phyloP scores from a whole-genome alignment of 257 asterid species.

The Solanum infundibuliforme region DNA sequence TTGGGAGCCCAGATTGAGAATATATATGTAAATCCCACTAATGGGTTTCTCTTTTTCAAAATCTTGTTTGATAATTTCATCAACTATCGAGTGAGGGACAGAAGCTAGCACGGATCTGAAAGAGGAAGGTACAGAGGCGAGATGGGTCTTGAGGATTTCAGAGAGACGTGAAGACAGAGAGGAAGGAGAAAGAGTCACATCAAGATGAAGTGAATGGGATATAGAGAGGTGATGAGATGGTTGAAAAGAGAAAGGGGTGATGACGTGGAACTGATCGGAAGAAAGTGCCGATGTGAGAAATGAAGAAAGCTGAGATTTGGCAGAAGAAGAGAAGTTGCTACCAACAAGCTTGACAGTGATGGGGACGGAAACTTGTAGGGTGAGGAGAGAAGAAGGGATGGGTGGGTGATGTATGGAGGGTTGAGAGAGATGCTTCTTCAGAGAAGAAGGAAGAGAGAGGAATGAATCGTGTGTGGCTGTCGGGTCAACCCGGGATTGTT shows the following conservation, averaged over 20 bases:
- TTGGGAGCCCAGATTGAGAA: slow-evolving; percentile 55
- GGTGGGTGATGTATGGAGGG: slow-evolving; percentile 30
- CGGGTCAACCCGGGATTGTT: slow-evolving; percentile 55
- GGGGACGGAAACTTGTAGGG: slow-evolving; percentile 55
- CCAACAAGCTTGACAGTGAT: slow-evolving; percentile 74
- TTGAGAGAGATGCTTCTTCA: slow-evolving; percentile 42
- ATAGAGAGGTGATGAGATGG: slow-evolving; percentile 49
- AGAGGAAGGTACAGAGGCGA: slow-evolving; percentile 33
- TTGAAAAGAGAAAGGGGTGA: slow-evolving; percentile 48
- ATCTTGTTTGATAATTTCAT: slow-evolving; percentile 45
- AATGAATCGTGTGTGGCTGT: slow-evolving; percentile 60
- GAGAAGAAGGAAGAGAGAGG: slow-evolving; percentile 41
- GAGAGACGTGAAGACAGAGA: slow-evolving; percentile 39
- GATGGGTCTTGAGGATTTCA: slow-evolving; percentile 37
- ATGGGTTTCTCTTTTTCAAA: slow-evolving; percentile 47
- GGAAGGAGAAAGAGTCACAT: slow-evolving; percentile 31
- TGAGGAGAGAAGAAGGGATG: slow-evolving; percentile 42
- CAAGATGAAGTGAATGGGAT: slow-evolving; percentile 74
- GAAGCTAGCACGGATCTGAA: slow-evolving; percentile 55
- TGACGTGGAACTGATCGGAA: slow-evolving; percentile 83
- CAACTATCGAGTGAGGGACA: slow-evolving; percentile 44
- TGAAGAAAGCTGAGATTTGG: slow-evolving; percentile 51
- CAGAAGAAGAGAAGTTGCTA: slow-evolving; percentile 49
- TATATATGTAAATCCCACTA: slow-evolving; percentile 58
- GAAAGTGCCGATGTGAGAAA: slow-evolving; percentile 58